Evolutionary conservation across 1,284 basidiomycete genomes (phyloP), one percentile per base, ranked within the genome.

Genomic region (Puccinia coronata): DNA sequence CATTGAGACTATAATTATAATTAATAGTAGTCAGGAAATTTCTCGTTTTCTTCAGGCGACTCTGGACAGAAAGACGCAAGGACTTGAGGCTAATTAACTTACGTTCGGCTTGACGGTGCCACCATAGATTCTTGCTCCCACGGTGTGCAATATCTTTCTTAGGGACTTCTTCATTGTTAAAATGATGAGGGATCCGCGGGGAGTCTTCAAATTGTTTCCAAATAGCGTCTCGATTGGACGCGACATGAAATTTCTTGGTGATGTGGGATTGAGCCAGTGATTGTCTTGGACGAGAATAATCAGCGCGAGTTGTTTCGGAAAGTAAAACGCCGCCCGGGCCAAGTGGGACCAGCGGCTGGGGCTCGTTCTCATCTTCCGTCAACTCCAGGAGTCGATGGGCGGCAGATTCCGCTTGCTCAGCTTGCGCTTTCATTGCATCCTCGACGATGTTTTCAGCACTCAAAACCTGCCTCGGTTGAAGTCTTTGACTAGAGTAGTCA

Each of bases 321-420:
- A 81, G 59, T 34, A 81, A 75, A 25, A 81, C 72, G 20, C 80
- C 80, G 25, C 80, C 80, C 55, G 80, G 80, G 36, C 80, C 80
- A 51, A 81, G 71, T 34, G 80, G 80, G 25, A 74, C 72, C 3
- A 75, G 39, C 25, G 80, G 70, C 57, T 55, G 59, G 25, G 18
- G 34, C 31, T 59, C 70, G 53, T 72, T 61, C 53, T 85, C 83
- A 23, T 91, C 89, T 82, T 93, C 92, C 28, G 92, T 91, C 31
- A 94, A 88, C 85, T 94, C 93, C 69, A 94, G 86, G 55, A 95
- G 87, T 80, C 92, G 89, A 85, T 93, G 91, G 1, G 93, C 94
- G 9, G 94, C 92, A 84, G 92, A 93, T 84, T 94, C 91, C 0
- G 93, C 94, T 85, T 95, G 94, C 83, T 92, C 92, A 2, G 93